Conservation (phyloP, 352 stramenopile species). For the Phytophthora citricola region DNA sequence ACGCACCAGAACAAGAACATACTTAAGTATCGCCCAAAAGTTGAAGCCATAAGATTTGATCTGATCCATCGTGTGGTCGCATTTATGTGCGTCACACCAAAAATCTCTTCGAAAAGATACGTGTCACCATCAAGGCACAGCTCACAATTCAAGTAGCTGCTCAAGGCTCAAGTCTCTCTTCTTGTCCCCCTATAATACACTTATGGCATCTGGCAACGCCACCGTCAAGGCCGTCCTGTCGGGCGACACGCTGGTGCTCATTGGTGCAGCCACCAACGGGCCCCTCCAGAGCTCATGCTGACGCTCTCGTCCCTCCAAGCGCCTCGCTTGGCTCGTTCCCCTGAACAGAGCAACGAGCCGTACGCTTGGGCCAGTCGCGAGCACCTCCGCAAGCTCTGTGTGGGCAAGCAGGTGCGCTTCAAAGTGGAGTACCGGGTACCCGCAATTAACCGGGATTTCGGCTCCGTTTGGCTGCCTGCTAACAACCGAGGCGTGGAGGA, state of each 20-base stretch:
- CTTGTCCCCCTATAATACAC: neutral
- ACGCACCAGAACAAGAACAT: too few relatives aligned
- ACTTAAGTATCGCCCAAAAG: too few relatives aligned
- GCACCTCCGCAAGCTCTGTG: constrained; percentile 94
- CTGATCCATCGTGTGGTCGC: neutral
- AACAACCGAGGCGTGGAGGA: constrained; percentile 75
- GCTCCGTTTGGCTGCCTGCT: constrained; percentile 76
- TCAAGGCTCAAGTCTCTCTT: constrained; percentile 6
- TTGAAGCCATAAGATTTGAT: too few relatives aligned
- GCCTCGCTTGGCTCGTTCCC: constrained; percentile 86
- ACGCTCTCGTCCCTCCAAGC: constrained; percentile 96
- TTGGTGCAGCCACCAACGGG: constrained; percentile 87
- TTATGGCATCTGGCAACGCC: constrained; percentile 87
- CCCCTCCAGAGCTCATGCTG: constrained; percentile 96
- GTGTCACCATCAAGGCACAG: constrained; percentile 13
- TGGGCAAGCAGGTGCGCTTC: constrained; percentile 97
- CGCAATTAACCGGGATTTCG: constrained; percentile 86
- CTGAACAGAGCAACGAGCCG: constrained; percentile 83
- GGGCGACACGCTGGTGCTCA: constrained; percentile 97
- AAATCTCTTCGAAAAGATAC: constrained; percentile 13
- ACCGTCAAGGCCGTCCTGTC: constrained; percentile 98
- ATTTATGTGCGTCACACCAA: neutral
- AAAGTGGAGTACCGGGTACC: constrained; percentile 93
- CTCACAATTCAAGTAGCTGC: constrained; percentile 6
- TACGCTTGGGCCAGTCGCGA: constrained; percentile 96